Base-by-base conservation (phyloP, 108 stramenopile species). In the Poteriospumella lacustris region DNA sequence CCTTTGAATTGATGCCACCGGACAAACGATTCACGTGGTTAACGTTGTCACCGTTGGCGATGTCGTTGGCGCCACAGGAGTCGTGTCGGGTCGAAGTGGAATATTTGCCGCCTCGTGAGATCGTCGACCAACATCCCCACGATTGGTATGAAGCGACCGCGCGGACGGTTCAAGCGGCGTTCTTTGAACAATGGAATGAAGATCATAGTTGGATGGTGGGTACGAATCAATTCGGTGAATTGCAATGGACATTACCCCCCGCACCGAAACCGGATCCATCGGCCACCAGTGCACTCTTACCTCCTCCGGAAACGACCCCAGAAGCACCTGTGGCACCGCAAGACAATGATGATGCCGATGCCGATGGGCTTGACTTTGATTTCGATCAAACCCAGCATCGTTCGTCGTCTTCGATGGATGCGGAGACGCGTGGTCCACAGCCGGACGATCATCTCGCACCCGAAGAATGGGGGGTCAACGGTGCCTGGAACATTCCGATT, bases 401-500 rank as follows among this genome's bases (percentile, higher is more conserved):
- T 52, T 15, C 47, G 19, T 19, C 9, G 47, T 15, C 19, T 15
- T 19, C 19, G 15, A 26, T 34, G 36, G 60, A 31, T 3, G 12
- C 3, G 29, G 3, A 42, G 40, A 5, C 26, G 24, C 26, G 36
- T 28, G 43, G 33, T 26, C 26, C 38, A 26, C 5, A 39, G 15
- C 5, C 38, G 47, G 33, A 73, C 5, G 70, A 73, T 42, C 9
- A 39, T 5, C 3, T 56, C 12, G 64, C 38, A 39, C 24, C 64
- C 33, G 70, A 73, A 19, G 70, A 73, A 5, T 73, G 70, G 70
- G 70, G 70, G 28, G 36, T 73, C 36, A 5, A 29, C 38, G 70
- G 70, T 42, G 31, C 9, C 5, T 73, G 43, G 44, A 19, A 73
- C 36, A 5, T 73, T 3, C 70, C 70, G 5, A 38, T 73, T 3